Evolutionary conservation across 352 stramenopile species (phyloP), one percentile per base, ranked within the genome.

Genomic region (Phytophthora cactorum): DNA sequence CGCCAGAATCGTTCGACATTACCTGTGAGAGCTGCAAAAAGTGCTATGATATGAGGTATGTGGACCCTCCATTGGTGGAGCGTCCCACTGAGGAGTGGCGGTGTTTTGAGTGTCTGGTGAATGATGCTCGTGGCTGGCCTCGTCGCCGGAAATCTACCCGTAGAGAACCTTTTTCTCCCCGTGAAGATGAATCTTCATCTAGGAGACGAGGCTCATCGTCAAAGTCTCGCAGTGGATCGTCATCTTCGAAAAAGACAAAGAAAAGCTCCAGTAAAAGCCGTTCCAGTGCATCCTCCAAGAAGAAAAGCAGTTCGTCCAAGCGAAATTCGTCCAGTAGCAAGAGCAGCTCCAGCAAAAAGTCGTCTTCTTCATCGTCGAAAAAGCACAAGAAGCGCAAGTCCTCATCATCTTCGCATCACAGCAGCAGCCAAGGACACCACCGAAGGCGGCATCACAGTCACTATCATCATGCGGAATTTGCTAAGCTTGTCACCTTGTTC

Each of bases 81-180:
- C 87, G 83, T 22, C 88, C 88, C 2, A 67, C 69, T 15, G 88
- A 88, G 41, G 88, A 95, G 43, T 96, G 89, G 89, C 76, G 85
- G 22, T 96, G 89, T 64, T 95, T 96, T 62, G 89, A 96, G 58
- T 96, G 89, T 47, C 79, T 96, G 7, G 89, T 96, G 22, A 96
- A 96, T 52, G 87, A 95, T 66, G 86, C 85, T 46, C 78, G 87
- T 3, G 89, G 89, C 0, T 96, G 89, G 89, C 89, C 89, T 51
- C 81, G 85, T 54, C 79, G 75, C 31, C 80, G 66, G 22, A 78
- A 90, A 39, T 65, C 71, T 52, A 63, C 57, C 17, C 59, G 47
- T 34, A 70, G 67, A 38, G 70, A 77, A 56, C 17, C 74, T 11
- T 78, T 72, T 28, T 76, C 72, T 57, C 67, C 67, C 28, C 63